These are phyloP conservation scores for Neurospora sp. DNA, from an alignment of 2,329 filamentous ascomycete genomes.

Conservation along the genomic window DNA sequence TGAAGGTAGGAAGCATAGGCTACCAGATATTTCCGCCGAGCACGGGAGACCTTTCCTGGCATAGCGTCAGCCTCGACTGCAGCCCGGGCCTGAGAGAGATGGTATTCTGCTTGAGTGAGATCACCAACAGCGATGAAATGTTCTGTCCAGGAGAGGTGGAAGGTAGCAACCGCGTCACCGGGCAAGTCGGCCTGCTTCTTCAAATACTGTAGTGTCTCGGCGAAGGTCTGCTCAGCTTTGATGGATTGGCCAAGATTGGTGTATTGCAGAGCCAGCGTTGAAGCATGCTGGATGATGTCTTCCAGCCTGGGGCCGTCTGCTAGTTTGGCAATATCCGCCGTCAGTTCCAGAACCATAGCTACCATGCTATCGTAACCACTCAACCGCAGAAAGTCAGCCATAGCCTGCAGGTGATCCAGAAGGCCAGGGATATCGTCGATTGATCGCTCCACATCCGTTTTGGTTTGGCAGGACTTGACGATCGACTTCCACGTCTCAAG, in stretches of 20 bases:
- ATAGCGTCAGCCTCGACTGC: constrained; percentile 22
- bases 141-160: constrained; percentile 64
- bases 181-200: constrained; percentile 28
- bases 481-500: constrained; percentile 36
- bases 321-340: constrained; percentile 31
- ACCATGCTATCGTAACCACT: constrained; percentile 38
- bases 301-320: constrained; percentile 24
- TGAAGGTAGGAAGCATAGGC: constrained; percentile 53
- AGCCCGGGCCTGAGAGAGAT: constrained; percentile 31
- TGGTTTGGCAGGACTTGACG: constrained; percentile 27
- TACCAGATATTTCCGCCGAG: constrained; percentile 37
- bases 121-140: constrained; percentile 61
- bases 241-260: constrained; percentile 40
- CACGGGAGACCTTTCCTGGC: constrained; percentile 11
- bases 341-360: constrained; percentile 36
- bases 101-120: constrained; percentile 46
- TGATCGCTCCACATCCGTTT: constrained; percentile 29
- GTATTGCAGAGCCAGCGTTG: constrained; percentile 42
- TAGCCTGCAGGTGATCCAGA: constrained; percentile 38
- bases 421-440: constrained; percentile 42
- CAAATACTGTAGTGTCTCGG: constrained; percentile 43
- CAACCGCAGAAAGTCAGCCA: constrained; percentile 41
- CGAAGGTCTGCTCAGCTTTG: constrained; percentile 43
- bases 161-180: constrained; percentile 34
- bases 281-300: constrained; percentile 34